Percentiles rank a stretch among this genome's conserved stretches.
Evolutionary conservation across 2,329 filamentous ascomycete species (phyloP).

Genomic region (Aspergillus sclerotialis): DNA sequence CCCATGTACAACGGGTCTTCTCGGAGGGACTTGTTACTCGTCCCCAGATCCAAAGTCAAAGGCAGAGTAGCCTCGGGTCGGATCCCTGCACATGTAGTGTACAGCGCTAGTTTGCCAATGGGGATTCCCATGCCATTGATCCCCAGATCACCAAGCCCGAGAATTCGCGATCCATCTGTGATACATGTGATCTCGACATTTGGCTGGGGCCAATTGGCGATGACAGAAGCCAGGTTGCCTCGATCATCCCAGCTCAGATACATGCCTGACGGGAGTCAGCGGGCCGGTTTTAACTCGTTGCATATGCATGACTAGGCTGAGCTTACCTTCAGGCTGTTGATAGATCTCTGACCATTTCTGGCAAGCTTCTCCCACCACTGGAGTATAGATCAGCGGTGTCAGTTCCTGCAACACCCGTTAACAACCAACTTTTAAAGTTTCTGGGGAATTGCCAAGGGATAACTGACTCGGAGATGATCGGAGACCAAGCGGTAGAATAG

Average conservation of each 20-base stretch:
- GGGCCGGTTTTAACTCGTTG: slow-evolving; percentile 16
- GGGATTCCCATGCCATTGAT: slow-evolving; percentile 98
- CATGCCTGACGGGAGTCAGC: slow-evolving; percentile 46
- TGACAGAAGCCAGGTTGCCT: slow-evolving; percentile 79
- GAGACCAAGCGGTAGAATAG: slow-evolving; percentile 46
- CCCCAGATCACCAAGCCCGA: slow-evolving; percentile 86
- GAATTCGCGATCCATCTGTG: slow-evolving; percentile 88
- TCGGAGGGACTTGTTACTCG: slow-evolving; percentile 55
- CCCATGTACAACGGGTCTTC: slow-evolving; percentile 89
- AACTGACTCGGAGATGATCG: slow-evolving; percentile 39
- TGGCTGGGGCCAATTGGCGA: slow-evolving; percentile 85
- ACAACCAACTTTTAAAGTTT: too few relatives aligned
- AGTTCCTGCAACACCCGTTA: slow-evolving; percentile 29
- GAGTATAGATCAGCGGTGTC: slow-evolving; percentile 46
- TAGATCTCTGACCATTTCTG: slow-evolving; percentile 94
- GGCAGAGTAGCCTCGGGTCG: slow-evolving; percentile 64
- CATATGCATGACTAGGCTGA: slow-evolving; percentile 4
- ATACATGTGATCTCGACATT: slow-evolving; percentile 94
- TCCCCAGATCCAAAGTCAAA: slow-evolving; percentile 57
- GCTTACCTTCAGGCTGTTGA: slow-evolving; percentile 77
- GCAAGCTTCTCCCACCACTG: slow-evolving; percentile 79
- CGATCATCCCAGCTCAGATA: slow-evolving; percentile 95
- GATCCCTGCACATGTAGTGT: slow-evolving; percentile 93
- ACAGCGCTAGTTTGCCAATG: slow-evolving; percentile 90
- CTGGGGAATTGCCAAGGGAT: neutral